These are phyloP conservation scores for Gossypium herbaceum DNA, from an alignment of 345 rosid species.

Conservation along the genomic window DNA sequence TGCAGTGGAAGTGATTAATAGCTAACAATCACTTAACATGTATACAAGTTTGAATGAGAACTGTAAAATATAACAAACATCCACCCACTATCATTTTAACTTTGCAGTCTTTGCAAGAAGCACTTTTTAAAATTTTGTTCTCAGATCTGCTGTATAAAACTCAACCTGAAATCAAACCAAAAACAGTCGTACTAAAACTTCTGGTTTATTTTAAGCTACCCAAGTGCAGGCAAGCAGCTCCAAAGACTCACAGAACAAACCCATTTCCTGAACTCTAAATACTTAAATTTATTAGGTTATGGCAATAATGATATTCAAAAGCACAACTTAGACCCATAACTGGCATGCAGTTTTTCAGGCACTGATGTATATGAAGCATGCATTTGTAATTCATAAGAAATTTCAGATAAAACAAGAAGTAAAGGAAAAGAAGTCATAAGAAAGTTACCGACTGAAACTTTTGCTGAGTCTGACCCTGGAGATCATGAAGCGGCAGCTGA, in stretches of 20 bases:
- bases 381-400: not conserved
- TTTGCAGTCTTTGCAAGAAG: no score
- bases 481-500: constrained; percentile 64
- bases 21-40: not conserved
- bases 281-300: not conserved
- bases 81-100: not conserved
- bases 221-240: not conserved
- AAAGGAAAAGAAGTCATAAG: constrained; percentile 12
- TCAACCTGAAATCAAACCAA: not conserved
- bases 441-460: constrained; percentile 61
- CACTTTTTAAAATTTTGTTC: no score
- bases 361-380: not conserved
- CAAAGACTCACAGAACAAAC: not conserved
- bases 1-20: not conserved
- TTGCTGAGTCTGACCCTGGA: constrained; percentile 67
- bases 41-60: not conserved
- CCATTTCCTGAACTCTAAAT: not conserved
- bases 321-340: not conserved
- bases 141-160: not conserved
- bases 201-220: not conserved
- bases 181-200: not conserved
- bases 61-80: not conserved
- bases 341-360: not conserved
- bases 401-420: not conserved
- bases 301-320: not conserved